Evolutionary conservation across 2,329 filamentous ascomycete genomes (phyloP).

Genomic region (Massarina eburnea): DNA sequence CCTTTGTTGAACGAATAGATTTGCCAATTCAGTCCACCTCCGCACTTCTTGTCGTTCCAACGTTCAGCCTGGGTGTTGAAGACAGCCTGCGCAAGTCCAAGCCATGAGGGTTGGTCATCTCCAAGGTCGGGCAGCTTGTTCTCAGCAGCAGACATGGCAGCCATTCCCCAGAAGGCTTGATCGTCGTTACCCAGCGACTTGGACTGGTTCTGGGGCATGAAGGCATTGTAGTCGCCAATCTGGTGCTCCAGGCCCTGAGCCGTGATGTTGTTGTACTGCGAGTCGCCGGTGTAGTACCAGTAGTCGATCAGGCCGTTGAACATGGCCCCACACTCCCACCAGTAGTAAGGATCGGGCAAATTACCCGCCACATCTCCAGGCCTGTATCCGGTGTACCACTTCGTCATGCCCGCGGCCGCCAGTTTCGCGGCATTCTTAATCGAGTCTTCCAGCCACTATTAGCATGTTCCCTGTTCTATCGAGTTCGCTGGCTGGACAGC

Average conservation of each 20-base stretch:
- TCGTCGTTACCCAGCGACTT: slow-evolving; percentile 57
- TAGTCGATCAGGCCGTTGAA: slow-evolving; percentile 45
- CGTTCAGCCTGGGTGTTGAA: slow-evolving; percentile 71
- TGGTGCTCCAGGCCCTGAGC: slow-evolving; percentile 68
- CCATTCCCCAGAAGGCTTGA: slow-evolving; percentile 61
- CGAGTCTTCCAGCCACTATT: slow-evolving; percentile 56
- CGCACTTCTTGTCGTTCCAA: slow-evolving; percentile 69
- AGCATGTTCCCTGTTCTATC: slow-evolving; percentile 5
- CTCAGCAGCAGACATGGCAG: slow-evolving; percentile 61
- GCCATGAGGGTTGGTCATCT: slow-evolving; percentile 61
- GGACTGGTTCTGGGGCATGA: slow-evolving; percentile 75
- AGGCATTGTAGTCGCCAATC: slow-evolving; percentile 70
- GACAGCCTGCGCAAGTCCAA: slow-evolving; percentile 68
- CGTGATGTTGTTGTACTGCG: slow-evolving; percentile 43
- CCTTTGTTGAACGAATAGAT: slow-evolving; percentile 76
- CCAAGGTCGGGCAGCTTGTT: slow-evolving; percentile 48
- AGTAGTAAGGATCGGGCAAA: slow-evolving; percentile 48
- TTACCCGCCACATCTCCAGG: slow-evolving; percentile 63
- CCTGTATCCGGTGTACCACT: slow-evolving; percentile 65
- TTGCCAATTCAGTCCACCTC: slow-evolving; percentile 78
- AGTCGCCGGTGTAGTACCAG: slow-evolving; percentile 47
- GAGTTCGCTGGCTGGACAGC: slow-evolving; percentile 2
- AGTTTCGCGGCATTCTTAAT: slow-evolving; percentile 63
- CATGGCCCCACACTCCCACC: slow-evolving; percentile 48
- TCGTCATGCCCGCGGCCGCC: slow-evolving; percentile 63